A percentile compares a stretch with the other conserved stretches of the same genome.
Conservation (phyloP, 164 flowering plant genomes). For the Warburgia ugandensis region DNA sequence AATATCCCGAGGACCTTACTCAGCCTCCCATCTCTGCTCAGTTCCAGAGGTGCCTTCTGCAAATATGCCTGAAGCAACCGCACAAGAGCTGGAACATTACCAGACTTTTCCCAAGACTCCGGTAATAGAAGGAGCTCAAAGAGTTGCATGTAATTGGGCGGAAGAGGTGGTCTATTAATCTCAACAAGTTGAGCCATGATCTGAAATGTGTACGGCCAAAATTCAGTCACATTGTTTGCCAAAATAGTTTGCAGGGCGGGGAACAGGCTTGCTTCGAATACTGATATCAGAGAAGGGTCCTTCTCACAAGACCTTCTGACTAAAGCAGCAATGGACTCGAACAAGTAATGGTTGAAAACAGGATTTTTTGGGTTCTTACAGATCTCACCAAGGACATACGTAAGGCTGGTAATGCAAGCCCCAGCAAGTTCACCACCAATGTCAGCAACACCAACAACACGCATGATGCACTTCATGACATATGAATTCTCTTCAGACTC, state of each 20-base stretch:
- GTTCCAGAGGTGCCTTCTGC: constrained; percentile 75
- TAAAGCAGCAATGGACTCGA: constrained; percentile 81
- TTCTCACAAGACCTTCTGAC: constrained; percentile 69
- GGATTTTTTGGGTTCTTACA: constrained; percentile 90
- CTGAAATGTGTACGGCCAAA: constrained; percentile 94
- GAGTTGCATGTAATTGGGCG: constrained; percentile 60
- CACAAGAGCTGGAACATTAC: constrained; percentile 90
- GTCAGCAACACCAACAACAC: constrained; percentile 79
- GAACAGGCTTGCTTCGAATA: constrained; percentile 65
- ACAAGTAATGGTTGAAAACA: constrained; percentile 76
- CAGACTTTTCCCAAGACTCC: constrained; percentile 68
- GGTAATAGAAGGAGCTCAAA: constrained; percentile 65
- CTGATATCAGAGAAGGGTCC: constrained; percentile 52
- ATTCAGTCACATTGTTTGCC: constrained; percentile 63
- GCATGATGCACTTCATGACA: constrained; percentile 90
- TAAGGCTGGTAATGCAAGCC: constrained; percentile 59
- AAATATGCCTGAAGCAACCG: constrained; percentile 92
- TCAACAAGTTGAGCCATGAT: constrained; percentile 88
- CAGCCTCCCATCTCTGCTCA: constrained; percentile 56
- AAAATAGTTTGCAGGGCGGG: constrained; percentile 66
- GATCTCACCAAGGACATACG: constrained; percentile 54
- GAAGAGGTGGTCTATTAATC: constrained; percentile 63
- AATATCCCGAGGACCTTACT: constrained; percentile 75
- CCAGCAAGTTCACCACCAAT: constrained; percentile 58
- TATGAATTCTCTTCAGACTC: constrained; percentile 91